Base-by-base conservation (phyloP, 768 basidiomycete species). In the Trametes sanguinea region DNA sequence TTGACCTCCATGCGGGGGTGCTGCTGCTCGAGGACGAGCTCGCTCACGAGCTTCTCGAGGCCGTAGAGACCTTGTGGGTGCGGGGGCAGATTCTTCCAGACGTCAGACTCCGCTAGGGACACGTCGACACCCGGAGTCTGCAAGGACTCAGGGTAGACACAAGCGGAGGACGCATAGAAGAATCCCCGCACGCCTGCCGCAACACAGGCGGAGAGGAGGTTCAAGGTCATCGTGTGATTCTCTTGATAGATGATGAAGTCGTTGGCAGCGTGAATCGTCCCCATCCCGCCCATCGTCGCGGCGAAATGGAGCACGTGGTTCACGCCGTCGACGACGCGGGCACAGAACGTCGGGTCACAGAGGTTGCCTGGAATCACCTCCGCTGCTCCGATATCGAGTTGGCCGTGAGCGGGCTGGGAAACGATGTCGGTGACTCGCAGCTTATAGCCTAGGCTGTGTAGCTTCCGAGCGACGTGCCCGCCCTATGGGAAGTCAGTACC, bases 271-370 rank as follows among this genome's bases (percentile, higher is more conserved):
- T 86, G 84, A 48, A 86, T 87, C 0, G 78, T 78, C 2, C 85
- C 85, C 86, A 87, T 87, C 0, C 85, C 85, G 3, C 84, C 85
- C 85, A 85, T 85, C 22, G 76, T 81, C 2, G 85, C 85, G 10
- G 85, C 83, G 63, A 86, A 81, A 68, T 87, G 85, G 17, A 85
- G 72, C 29, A 87, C 76, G 6, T 71, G 75, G 51, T 78, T 64
- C 0, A 83, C 74, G 32, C 74, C 80, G n/a, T 65, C 68, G 6
- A 83, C 74, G 1, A 68, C 78, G 2, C 66, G 70, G 13, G 72
- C 58, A 64, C 78, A 82, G 51, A 80, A 72, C 11, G 70, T 61
- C 3, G 65, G 68, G 42, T 85, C 79, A 62, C 79, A 78, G 2
- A 86, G 75, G 63, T 84, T 75, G 1, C 83, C 84, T 2, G 73